Evolutionary conservation across 768 basidiomycete species (phyloP).

Genomic region (Chalciporus sphaerocephalus): DNA sequence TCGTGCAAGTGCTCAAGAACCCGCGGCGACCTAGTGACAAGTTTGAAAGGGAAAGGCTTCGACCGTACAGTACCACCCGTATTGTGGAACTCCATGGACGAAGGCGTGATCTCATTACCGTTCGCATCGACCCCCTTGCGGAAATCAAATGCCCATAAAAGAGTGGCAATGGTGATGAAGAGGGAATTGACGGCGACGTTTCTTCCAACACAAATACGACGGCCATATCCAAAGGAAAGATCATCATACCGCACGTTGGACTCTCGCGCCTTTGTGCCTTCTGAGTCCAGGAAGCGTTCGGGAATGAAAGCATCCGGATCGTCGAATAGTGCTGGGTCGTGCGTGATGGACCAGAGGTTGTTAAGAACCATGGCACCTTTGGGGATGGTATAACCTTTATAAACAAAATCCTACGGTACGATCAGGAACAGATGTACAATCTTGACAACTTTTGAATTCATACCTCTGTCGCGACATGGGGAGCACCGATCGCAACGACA

Average conservation of each 20-base stretch:
- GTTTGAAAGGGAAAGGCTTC: conserved; percentile 6
- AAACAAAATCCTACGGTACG: not conserved
- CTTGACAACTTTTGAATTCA: not conserved
- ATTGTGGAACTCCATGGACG: conserved; percentile 6
- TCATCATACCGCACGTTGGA: conserved; percentile 9
- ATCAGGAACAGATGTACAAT: not conserved
- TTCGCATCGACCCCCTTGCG: conserved; percentile 3
- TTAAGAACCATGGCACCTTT: conserved; percentile 5
- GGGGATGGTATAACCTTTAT: conserved; percentile 3
- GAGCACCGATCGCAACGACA: conserved; percentile 4
- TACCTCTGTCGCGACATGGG: conserved; percentile 6
- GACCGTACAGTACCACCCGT: conserved; percentile 4
- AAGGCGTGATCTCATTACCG: conserved; percentile 7
- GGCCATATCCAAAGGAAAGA: conserved; percentile 11
- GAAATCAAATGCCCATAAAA: conserved; percentile 9
- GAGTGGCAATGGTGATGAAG: conserved; percentile 8
- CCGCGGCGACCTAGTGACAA: not conserved
- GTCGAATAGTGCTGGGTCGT: conserved; percentile 7
- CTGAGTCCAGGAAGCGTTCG: conserved; percentile 9
- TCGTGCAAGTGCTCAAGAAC: not conserved
- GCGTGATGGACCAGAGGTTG: conserved; percentile 9
- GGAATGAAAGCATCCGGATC: conserved; percentile 15
- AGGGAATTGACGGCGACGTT: conserved; percentile 6
- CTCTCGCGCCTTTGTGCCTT: not conserved
- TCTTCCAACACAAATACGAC: conserved; percentile 9